These are phyloP conservation scores for Cercospora zeae-maydis DNA, from an alignment of 2,329 filamentous ascomycete species.

Conservation along the genomic window DNA sequence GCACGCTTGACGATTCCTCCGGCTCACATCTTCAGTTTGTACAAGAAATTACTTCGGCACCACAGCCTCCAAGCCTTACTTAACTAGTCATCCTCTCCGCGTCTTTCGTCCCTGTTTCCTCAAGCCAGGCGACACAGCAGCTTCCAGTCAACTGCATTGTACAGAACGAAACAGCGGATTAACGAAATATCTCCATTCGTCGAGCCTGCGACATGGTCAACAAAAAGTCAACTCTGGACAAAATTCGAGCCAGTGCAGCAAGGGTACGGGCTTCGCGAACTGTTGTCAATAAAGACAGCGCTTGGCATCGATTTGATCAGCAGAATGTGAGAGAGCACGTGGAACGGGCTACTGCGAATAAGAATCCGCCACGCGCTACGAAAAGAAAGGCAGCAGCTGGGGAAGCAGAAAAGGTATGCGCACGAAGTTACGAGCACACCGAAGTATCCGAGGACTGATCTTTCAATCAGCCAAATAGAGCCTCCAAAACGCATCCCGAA, in stretches of 20 bases:
- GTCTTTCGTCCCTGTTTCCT: no score
- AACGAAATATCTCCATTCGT: no score
- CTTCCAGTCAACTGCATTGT: no score
- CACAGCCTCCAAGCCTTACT: no score
- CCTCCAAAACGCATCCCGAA: neutral
- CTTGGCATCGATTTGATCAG: neutral
- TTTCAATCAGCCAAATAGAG: neutral
- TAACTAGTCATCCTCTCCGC: no score
- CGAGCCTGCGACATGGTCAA: constrained; percentile 11
- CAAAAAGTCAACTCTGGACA: constrained; percentile 9
- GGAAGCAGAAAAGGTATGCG: neutral
- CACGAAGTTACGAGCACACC: no score
- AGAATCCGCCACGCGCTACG: neutral
- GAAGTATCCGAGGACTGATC: no score
- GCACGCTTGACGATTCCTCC: no score
- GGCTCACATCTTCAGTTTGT: no score
- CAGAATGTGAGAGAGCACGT: neutral
- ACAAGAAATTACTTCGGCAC: no score
- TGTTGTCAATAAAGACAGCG: neutral
- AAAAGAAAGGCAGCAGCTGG: neutral
- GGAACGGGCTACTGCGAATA: neutral
- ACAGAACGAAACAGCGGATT: no score
- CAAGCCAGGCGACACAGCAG: no score
- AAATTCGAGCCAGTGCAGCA: constrained; percentile 2
- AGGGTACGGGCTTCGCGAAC: neutral